Conservation (phyloP, 2,329 filamentous ascomycete species). For the Metarhizium rileyi region DNA sequence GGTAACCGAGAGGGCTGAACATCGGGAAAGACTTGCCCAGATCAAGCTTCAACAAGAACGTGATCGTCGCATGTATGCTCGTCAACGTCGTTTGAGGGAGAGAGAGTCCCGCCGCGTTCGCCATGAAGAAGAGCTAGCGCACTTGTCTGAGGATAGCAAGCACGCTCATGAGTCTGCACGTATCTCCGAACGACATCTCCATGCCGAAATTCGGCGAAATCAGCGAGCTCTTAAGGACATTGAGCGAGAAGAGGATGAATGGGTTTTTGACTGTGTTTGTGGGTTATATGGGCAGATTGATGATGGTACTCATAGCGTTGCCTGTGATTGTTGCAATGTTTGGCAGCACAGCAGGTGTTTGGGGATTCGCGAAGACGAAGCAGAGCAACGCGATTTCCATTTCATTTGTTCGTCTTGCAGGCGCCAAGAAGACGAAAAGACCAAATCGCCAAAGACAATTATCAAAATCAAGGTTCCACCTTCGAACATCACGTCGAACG, state of each 20-base stretch:
- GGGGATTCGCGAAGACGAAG: conserved; percentile 66
- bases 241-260: conserved; percentile 66
- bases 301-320: conserved; percentile 86
- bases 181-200: conserved; percentile 69
- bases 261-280: conserved; percentile 93
- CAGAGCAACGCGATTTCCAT: conserved; percentile 76
- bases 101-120: conserved; percentile 74
- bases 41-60: conserved; percentile 59
- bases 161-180: conserved; percentile 48
- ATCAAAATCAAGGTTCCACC: conserved; percentile 43
- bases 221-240: conserved; percentile 68
- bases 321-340: conserved; percentile 86
- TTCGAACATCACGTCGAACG: not conserved
- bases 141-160: conserved; percentile 67
- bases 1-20: conserved; percentile 52
- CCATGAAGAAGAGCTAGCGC: conserved; percentile 74
- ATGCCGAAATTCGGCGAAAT: conserved; percentile 71
- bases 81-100: conserved; percentile 78
- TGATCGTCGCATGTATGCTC: conserved; percentile 68
- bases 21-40: conserved; percentile 55
- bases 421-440: conserved; percentile 56
- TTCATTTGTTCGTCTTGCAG: conserved; percentile 77
- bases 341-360: conserved; percentile 97
- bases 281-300: conserved; percentile 87
- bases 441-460: conserved; percentile 36